Percentiles rank a stretch among this genome's conserved stretches.
These are phyloP conservation scores for apple (Malus domestica) DNA, from an alignment of 306 rosid species.

Conservation along the genomic window ASM211411v1 NC_041793.1:31622501-31623000, in stretches of 20 bases:
- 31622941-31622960: background rate
- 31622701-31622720: background rate
- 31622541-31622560: slow-evolving; percentile 26
- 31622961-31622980: background rate
- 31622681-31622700: slow-evolving; percentile 40
- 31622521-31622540: slow-evolving; percentile 21
- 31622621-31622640: slow-evolving; percentile 9
- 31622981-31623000: background rate
- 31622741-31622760: background rate
- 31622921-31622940: background rate
- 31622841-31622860: background rate
- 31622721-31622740: background rate
- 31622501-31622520: background rate
- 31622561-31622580: slow-evolving; percentile 34
- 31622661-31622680: slow-evolving; percentile 33
- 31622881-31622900: background rate
- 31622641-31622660: slow-evolving; percentile 28
- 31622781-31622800: slow-evolving; percentile 26
- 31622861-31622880: background rate
- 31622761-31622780: slow-evolving; percentile 12
- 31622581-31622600: slow-evolving; percentile 41
- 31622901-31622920: background rate
- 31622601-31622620: slow-evolving; percentile 21
- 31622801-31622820: slow-evolving; percentile 21
- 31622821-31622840: slow-evolving; percentile 31